Percentiles rank a stretch among this genome's conserved stretches.
These are phyloP conservation scores for Trypanosoma avium DNA, from an alignment of 208 protist species.

Conservation along the genomic window DNA sequence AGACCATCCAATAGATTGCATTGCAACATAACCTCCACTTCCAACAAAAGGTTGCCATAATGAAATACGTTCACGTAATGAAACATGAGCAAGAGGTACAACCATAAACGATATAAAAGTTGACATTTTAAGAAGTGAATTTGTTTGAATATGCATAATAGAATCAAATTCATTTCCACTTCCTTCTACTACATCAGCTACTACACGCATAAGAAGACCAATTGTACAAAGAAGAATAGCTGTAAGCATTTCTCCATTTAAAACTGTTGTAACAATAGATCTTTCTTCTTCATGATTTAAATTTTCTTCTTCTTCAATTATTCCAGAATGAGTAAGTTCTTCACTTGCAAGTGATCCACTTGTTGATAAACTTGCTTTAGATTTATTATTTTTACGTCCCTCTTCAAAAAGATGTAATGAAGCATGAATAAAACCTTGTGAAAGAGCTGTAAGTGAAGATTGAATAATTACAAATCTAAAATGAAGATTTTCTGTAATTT, in stretches of 20 bases:
- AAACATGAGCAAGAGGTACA: slow-evolving; percentile 57
- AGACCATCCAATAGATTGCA: slow-evolving; percentile 68
- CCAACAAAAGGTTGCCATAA: slow-evolving; percentile 38
- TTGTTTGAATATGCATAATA: slow-evolving; percentile 16
- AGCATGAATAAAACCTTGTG: slow-evolving; percentile 70
- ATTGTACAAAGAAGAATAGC: slow-evolving; percentile 48
- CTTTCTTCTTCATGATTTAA: neutral
- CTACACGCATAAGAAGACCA: slow-evolving; percentile 50
- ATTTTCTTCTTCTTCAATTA: slow-evolving; percentile 5
- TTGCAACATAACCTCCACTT: slow-evolving; percentile 49
- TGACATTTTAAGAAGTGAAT: slow-evolving; percentile 32
- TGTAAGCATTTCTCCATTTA: slow-evolving; percentile 72
- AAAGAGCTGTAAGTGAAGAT: slow-evolving; percentile 37
- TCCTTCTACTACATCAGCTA: slow-evolving; percentile 36
- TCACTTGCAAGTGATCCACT: slow-evolving; percentile 2
- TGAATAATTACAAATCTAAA: slow-evolving; percentile 49
- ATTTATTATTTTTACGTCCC: slow-evolving; percentile 1
- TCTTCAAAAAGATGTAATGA: slow-evolving; percentile 61
- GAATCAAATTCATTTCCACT: slow-evolving; percentile 19
- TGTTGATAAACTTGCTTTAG: neutral
- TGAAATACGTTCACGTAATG: slow-evolving; percentile 47
- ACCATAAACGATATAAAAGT: slow-evolving; percentile 44
- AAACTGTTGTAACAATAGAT: slow-evolving; percentile 31
- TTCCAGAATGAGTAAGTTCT: neutral
- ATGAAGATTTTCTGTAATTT: slow-evolving; percentile 42